Evolutionary conservation across 2,329 filamentous ascomycete species (phyloP), one percentile per base, ranked within the genome.

Genomic region (Botrytis paeoniae): DNA sequence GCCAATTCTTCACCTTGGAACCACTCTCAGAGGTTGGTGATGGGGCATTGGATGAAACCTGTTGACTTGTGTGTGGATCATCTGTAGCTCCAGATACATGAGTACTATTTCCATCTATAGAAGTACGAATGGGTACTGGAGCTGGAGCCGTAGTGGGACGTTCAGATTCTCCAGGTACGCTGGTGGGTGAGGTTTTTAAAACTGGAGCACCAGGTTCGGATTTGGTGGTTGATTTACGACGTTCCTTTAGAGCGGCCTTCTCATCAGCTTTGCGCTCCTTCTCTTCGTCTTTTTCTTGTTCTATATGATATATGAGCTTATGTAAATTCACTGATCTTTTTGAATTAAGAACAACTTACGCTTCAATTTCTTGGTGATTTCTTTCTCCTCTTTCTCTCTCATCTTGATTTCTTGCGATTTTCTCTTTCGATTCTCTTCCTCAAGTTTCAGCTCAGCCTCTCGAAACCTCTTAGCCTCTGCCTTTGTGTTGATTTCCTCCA

Each of bases 401-500:
- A 87, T 84, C 77, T 89, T 90, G 76, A 89, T 86, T 64, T 83
- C 84, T 64, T 85, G 85, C 66, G 88, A 86, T 68, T 89, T 86
- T 70, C 90, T 86, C 79, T 91, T 87, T 77, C 88, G 87, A 75
- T 89, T 85, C 73, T 93, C 89, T 74, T 89, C 85, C 74, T 94
- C 91, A 29, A 89, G 80, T 60, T 87, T 86, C 18, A 88, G 82
- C 76, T 90, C 88, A 64, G 90, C 85, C 74, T 92, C 87, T 74
- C 90, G 87, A 66, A 91, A 92, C 57, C 89, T 86, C 80, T 94
- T 91, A 75, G 86, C 86, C 79, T 94, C 92, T 0, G 93, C 93
- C 79, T 91, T 93, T 69, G 93, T 90, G 70, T 91, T 90, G 75
- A 98, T 96, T 76, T 97, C 93, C 76, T 97, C 91, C 9, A 98